A percentile compares a stretch with the other conserved stretches of the same genome.
Conservation (phyloP, 1,139 yeast species). For the Torulaspora pretoriensis region DNA sequence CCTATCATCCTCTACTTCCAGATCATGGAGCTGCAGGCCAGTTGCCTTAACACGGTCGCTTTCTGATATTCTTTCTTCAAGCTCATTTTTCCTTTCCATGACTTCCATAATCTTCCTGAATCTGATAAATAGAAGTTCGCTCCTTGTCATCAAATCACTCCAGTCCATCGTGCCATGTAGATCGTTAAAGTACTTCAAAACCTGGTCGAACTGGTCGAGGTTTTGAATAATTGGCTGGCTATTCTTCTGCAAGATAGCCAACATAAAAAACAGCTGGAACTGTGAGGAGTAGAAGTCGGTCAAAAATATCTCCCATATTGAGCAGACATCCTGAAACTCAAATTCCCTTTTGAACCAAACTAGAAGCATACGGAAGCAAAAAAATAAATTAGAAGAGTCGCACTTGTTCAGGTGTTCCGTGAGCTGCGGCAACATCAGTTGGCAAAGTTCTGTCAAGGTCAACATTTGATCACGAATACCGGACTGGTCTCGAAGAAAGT, state of each 20-base stretch:
- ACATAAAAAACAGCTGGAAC: conserved; percentile 79
- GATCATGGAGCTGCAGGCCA: conserved; percentile 10
- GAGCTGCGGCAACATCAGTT: conserved; percentile 80
- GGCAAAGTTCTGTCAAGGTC: conserved; percentile 75
- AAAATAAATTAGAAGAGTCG: conserved; percentile 84
- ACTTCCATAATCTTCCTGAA: conserved; percentile 76
- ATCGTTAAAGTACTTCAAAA: conserved; percentile 88
- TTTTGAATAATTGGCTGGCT: conserved; percentile 74
- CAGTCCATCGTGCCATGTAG: conserved; percentile 71
- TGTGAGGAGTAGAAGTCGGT: conserved; percentile 84
- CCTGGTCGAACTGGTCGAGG: conserved; percentile 78
- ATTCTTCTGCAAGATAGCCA: conserved; percentile 83
- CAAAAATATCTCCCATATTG: conserved; percentile 88
- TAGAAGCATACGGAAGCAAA: conserved; percentile 88
- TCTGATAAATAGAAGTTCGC: conserved; percentile 75
- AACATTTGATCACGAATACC: conserved; percentile 90
- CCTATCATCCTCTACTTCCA: conserved; percentile 36
- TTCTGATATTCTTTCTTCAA: conserved; percentile 10
- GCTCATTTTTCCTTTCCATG: conserved; percentile 38
- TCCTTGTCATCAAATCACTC: conserved; percentile 68
- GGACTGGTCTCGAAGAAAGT: conserved; percentile 82
- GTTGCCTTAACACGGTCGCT: conserved; percentile 12
- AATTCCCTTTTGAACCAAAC: conserved; percentile 97
- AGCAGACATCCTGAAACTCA: conserved; percentile 68
- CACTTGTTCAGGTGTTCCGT: conserved; percentile 80